phyloP scores from a whole-genome alignment of 768 basidiomycete species.

The Coprinopsis strossmayeri region DNA sequence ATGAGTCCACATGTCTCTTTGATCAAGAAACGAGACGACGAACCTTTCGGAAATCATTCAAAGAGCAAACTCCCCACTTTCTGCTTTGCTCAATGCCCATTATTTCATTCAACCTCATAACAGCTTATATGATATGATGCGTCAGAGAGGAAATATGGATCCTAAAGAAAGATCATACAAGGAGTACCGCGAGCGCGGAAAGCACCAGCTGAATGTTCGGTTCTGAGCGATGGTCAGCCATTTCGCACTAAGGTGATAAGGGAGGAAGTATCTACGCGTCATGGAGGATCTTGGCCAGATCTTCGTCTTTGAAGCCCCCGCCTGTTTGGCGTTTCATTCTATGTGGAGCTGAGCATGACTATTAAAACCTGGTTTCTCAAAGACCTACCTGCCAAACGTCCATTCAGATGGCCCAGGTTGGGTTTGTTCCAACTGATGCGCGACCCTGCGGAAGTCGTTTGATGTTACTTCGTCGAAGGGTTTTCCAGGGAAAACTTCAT shows the following conservation, averaged over 20 bases:
- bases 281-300: slow-evolving; percentile 61
- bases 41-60: slow-evolving; percentile 74
- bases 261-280: slow-evolving; percentile 45
- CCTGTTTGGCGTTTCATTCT: slow-evolving; percentile 58
- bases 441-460: slow-evolving; percentile 46
- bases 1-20: too few relatives aligned
- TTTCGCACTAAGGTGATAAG: not conserved
- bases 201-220: slow-evolving; percentile 61
- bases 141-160: not conserved
- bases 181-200: slow-evolving; percentile 79
- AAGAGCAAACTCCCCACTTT: slow-evolving; percentile 72
- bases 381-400: slow-evolving; percentile 57
- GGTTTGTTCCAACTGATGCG: slow-evolving; percentile 26
- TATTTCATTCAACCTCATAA: slow-evolving; percentile 73
- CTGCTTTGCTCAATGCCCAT: slow-evolving; percentile 81
- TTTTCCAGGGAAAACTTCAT: slow-evolving; percentile 47
- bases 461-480: slow-evolving; percentile 36
- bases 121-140: slow-evolving; percentile 20
- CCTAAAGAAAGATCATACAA: slow-evolving; percentile 16
- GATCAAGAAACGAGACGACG: too few relatives aligned
- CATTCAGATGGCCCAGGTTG: slow-evolving; percentile 51
- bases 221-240: slow-evolving; percentile 31
- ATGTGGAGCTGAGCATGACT: slow-evolving; percentile 2
- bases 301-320: slow-evolving; percentile 61
- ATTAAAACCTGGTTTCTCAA: not conserved